Evolutionary conservation across 352 stramenopile genomes (phyloP).

Genomic region (Pythium insidiosum): DNA sequence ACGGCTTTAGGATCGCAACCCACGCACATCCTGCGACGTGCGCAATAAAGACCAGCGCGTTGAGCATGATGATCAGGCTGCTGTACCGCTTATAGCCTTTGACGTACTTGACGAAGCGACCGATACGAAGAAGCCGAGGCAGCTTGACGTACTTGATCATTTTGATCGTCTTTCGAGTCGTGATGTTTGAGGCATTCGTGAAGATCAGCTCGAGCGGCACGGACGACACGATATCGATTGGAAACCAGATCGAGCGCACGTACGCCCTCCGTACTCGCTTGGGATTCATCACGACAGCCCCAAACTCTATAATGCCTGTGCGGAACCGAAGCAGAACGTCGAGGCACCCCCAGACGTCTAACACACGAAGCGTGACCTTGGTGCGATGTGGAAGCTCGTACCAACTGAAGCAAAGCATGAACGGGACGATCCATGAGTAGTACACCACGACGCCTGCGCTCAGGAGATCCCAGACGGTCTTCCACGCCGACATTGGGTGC

Average conservation of each 20-base stretch:
- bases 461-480: constrained; percentile 48
- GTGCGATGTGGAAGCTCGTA: constrained; percentile 17
- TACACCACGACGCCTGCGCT: constrained; percentile 49
- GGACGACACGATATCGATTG: constrained; percentile 44
- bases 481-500: constrained; percentile 39
- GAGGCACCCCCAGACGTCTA: constrained; percentile 39
- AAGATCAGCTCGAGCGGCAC: constrained; percentile 55
- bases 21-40: constrained; percentile 51
- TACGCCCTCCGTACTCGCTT: constrained; percentile 34
- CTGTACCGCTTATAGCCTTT: constrained; percentile 56
- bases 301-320: constrained; percentile 50
- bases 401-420: constrained; percentile 69
- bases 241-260: constrained; percentile 49
- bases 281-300: constrained; percentile 46
- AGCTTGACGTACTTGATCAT: constrained; percentile 73
- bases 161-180: constrained; percentile 64
- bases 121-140: constrained; percentile 42
- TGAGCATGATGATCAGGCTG: constrained; percentile 40
- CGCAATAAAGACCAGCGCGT: constrained; percentile 36
- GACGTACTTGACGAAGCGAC: constrained; percentile 48
- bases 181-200: constrained; percentile 19
- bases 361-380: constrained; percentile 29
- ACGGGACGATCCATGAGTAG: constrained; percentile 68
- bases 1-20: constrained; percentile 44
- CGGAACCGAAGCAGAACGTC: constrained; percentile 50